Evolutionary conservation across 768 basidiomycete genomes (phyloP), one percentile per base, ranked within the genome.

Genomic region (Suillus placidus): DNA sequence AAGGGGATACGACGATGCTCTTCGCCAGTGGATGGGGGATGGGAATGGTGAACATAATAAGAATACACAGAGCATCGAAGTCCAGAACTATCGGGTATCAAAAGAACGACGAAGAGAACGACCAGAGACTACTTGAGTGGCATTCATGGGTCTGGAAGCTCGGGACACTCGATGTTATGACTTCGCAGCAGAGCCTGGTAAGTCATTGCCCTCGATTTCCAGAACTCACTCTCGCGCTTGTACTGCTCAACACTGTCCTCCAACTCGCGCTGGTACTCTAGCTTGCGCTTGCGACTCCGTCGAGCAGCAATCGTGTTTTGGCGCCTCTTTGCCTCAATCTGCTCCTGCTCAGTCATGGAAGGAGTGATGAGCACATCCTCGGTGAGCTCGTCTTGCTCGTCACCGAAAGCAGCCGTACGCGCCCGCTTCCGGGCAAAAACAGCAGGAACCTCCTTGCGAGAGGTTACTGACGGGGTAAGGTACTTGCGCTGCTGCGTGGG

Each of bases 261-360:
- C 58, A 95, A 79, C 64, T 85, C 82, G 62, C 85, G 82, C 69
- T 89, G 84, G 68, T 94, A 86, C 72, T 86, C 84, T 47, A 88
- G 76, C 81, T 93, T 94, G 64, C 91, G 84, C 80, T 85, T 85
- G 23, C 94, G 84, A 72, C 88, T 90, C 37, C 90, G 85, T 2
- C 94, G 86, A 7, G 95, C 95, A 0, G 94, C 94, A 6, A 94
- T 77, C 3, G 94, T 95, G 70, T 97, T 97, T 78, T 89, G 88
- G 10, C 88, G 83, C 37, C 94, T 86, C 81, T 94, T 95, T 51
- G 84, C 84, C 70, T 88, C 89, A 68, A 92, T 91, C 69, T 88
- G 88, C 72, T 90, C 86, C 71, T 87, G 79, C 70, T 87, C 87
- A 1, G 84, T 82, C 3, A 83, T 77, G 0, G 83, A 80, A 14